Evolutionary conservation across 306 rosid species (phyloP), one percentile per base, ranked within the genome.

Genomic region (Citrullus colocynthis): DNA sequence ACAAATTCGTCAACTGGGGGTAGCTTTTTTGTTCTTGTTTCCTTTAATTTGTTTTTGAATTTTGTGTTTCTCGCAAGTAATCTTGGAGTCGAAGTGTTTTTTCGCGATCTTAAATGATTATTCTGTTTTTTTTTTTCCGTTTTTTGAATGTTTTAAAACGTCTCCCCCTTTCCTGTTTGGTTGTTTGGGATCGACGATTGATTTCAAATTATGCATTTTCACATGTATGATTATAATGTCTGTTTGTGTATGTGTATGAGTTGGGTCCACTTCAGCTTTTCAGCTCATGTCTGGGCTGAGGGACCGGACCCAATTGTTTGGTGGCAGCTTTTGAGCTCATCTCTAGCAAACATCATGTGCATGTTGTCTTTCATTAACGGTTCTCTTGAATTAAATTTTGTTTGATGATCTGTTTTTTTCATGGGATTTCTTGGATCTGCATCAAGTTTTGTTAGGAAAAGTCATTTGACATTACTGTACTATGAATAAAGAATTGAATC

Each of bases 251-350:
- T 69, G 36, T 37, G 57, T 28, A 18, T 32, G 78, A 51, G 78
- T 54, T 54, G 78, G 63, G 63, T 74, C 63, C 78, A 32, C 49
- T 52, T 18, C 63, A 16, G 34, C 78, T 52, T 74, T 74, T 74
- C 34, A 74, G 62, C 59, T 52, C 61, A 32, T 34, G 15, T 52
- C 62, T 17, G 18, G 63, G 62, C 48, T 54, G 49, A 0, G 17
- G 49, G 63, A 54, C 63, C 30, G 34, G 15, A 52, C 63, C 63
- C 78, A 74, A 12, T 54, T 51, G 63, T 74, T 34, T 32, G 60
- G 58, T 52, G 77, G 60, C 61, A 15, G 60, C 60, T 72, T 48
- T 48, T 48, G 24, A 72, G 77, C 77, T 72, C 75, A 69, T 44
- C 21, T 44, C 21, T 69, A 32, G 75, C 75, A 21, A 39, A 45